Evolutionary conservation across 345 rosid species (phyloP), one percentile per base, ranked within the genome.

Genomic region (Hibiscus tridactylites): DNA sequence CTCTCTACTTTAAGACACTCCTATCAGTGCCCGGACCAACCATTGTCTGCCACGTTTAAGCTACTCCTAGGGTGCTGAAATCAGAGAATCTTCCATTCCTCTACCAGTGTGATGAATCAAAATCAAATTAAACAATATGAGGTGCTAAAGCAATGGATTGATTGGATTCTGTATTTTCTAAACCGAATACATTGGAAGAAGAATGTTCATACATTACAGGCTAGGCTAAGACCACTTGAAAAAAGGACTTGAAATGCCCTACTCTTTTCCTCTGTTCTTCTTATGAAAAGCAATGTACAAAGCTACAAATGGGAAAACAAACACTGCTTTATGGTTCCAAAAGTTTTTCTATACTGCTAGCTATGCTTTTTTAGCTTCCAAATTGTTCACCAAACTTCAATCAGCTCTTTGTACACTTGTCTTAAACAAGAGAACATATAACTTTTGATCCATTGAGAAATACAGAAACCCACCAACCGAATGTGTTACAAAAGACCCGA

Each of bases 371-470:
- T 59, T 70, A 56, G 21, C 50, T 70, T 54, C 47, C 62, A 37
- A 19, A 56, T 16, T 31, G 46, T 54, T 54, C 37, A 65, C 53
- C 53, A 50, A 52, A 24, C 64, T 16, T 71, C 66, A 60, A 42
- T 71, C 74, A 44, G 74, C 74, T 60, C 56, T 71, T 60, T 71
- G 66, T 46, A 71, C 66, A 46, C 66, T 71, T 6, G 90, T 88
- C 80, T 88, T 90, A 75, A 90, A 86, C 44, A 90, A 85, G 52
- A 86, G 88, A 72, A 88, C 75, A 68, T 71, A 85, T 50, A 86
- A 74, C 68, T 71, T 86, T 24, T 71, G 74, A 70, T 73, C 70
- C 61, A 63, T 65, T 50, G 70, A 63, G 63, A 73, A 73, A 52
- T 73, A 73, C 9, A 73, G 75, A 54, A 64, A 73, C 50, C 75